Evolutionary conservation across 2,329 filamentous ascomycete species (phyloP), one percentile per base, ranked within the genome.

Genomic region (Fusarium torulosum): DNA sequence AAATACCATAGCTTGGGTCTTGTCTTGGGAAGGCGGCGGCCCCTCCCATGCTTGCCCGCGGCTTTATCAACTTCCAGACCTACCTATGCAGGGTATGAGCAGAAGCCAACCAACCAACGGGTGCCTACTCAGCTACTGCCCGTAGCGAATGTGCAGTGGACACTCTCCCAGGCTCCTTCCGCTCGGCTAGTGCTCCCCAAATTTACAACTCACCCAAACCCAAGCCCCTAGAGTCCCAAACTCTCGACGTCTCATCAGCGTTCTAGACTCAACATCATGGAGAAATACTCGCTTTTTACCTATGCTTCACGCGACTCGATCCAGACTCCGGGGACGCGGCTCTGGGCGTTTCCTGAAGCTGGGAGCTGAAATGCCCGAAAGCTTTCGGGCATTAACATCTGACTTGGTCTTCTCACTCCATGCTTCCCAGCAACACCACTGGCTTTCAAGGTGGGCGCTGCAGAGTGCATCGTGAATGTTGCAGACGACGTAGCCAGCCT

Each of bases 231-330:
- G 25, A 25, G 23, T 25, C 9, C 23, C 2, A 25, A 27, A 42
- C 38, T 37, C 40, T 45, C 40, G 17, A 52, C 53, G 27, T 29
- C 27, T 42, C 37, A 41, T 63, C 41, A 38, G 42, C 25, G 69
- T 72, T 72, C 70, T 67, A 65, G 70, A 71, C 69, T 70, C 64
- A 43, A 51, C 53, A 40, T 57, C 58, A 35, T 59, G 44, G 37
- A 56, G 45, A 46, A 38, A 44, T 27, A 44, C 49, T 53, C 40
- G 43, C 41, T 41, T 31, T 43, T 31, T 46, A 35, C 33, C 33
- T 49, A 43, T 53, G 43, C 42, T 51, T 43, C 37, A 59, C 43
- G 40, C 57, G 47, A 59, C 40, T 38, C 31, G 51, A 37, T 42
- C 29, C 43, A 19, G 38, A 33, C 43, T 4, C 46, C 47, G 59